Evolutionary conservation across 1,139 yeast genomes (phyloP).

Genomic region (Ashbya aceris): DNA sequence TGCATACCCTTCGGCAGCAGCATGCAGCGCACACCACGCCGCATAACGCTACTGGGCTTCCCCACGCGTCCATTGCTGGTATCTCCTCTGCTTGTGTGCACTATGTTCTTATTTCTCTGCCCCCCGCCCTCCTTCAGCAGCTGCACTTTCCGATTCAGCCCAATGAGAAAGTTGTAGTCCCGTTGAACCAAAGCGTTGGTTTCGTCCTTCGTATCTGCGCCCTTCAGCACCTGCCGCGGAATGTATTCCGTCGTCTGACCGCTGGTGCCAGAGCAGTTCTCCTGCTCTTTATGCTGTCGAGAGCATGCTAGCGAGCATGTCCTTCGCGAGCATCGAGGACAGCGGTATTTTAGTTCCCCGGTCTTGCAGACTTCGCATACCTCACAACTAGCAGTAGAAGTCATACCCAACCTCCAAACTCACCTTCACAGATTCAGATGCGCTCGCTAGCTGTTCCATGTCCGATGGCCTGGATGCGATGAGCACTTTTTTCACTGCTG

Average conservation of each 20-base stretch:
- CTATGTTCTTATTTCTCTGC: slow-evolving; percentile 24
- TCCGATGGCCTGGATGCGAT: no score
- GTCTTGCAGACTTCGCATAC: slow-evolving; percentile 45
- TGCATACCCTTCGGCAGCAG: slow-evolving; percentile 70
- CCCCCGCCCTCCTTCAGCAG: slow-evolving; percentile 44
- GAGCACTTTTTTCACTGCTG: no score
- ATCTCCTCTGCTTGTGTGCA: slow-evolving; percentile 15
- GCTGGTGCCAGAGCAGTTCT: slow-evolving; percentile 57
- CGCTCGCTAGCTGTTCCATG: no score
- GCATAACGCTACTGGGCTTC: slow-evolving; percentile 21
- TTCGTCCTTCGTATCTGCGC: slow-evolving; percentile 34
- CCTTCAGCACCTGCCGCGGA: slow-evolving; percentile 20
- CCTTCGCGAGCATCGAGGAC: slow-evolving; percentile 65
- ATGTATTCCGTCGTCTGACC: slow-evolving; percentile 52
- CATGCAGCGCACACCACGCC: slow-evolving; percentile 45
- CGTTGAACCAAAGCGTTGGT: slow-evolving; percentile 49
- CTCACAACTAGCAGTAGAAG: neutral
- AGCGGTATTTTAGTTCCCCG: slow-evolving; percentile 52
- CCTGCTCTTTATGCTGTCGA: slow-evolving; percentile 52
- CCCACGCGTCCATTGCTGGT: slow-evolving; percentile 12
- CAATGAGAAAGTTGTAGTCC: slow-evolving; percentile 70
- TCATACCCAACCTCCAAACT: no score
- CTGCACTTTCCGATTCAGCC: slow-evolving; percentile 48
- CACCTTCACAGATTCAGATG: no score
- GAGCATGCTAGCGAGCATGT: slow-evolving; percentile 73